Base-by-base conservation (phyloP, 345 rosid genomes). In the Moricandia arvensis region DNA sequence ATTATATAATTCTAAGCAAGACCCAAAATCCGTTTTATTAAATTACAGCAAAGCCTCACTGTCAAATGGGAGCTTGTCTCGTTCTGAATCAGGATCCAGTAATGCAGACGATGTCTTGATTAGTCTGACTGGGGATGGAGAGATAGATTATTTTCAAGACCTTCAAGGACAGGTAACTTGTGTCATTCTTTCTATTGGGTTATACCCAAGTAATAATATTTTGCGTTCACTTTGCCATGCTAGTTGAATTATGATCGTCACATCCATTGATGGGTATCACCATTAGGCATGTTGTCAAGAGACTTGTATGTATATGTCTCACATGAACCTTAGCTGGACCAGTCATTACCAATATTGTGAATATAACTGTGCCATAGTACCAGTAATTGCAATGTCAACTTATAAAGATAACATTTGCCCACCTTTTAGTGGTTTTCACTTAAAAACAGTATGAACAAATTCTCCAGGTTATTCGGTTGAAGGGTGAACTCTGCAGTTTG, bases 91-190 rank as follows among this genome's bases (percentile, higher is more conserved):
- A 71, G 94, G 89, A 74, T 88, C 90, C 18, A 81, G 84, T 49
- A 82, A 84, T 81, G 83, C 91, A 60, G 96, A 90, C 59, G 92
- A 90, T 13, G 84, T 84, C 80, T 82, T 90, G 63, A 66, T 84
- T 69, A 84, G 86, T 79, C 72, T 88, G 80, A 86, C 90, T 18
- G 91, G 85, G 54, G 87, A 87, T 74, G 86, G 73, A 69, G 96
- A 88, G 76, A 79, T 79, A 59, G 94, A 89, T 73, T 74, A 82
- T 72, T 75, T 78, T 73, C 93, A 93, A 69, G 98, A 92, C 84
- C 97, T 90, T 83, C 93, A 86, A 81, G 91, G 85, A 72, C 99
- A 92, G 99, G 99, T 95, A 75, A 71, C 54, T 66, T 29, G 55
- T 63, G 57, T 66, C 55, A 37, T 30, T 53, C 18, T 75, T 80